These are phyloP conservation scores for Beauveria sp. DNA, from an alignment of 2,329 filamentous ascomycete genomes.

Conservation along the genomic window DNA sequence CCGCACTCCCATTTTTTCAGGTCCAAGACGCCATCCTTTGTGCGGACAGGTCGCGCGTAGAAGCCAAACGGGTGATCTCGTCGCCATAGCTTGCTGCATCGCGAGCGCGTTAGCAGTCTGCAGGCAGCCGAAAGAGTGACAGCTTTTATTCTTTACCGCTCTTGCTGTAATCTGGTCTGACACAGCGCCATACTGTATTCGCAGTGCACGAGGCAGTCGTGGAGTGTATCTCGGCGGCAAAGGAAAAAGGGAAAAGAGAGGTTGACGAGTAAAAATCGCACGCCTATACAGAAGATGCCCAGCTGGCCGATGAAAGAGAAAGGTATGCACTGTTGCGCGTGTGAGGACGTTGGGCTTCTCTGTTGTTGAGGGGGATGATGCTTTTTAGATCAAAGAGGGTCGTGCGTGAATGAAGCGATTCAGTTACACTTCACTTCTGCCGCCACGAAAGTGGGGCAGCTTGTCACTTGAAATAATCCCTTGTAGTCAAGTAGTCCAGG, in stretches of 20 bases:
- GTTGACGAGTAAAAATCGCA: neutral
- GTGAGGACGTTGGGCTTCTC: neutral
- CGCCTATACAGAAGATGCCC: neutral
- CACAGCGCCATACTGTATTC: constrained; percentile 66
- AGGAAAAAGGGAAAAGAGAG: neutral
- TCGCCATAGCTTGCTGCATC: constrained; percentile 83
- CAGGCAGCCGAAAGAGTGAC: neutral
- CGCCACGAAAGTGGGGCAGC: neutral
- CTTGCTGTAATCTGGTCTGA: constrained; percentile 78
- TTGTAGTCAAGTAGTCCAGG: neutral
- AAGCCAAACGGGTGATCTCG: constrained; percentile 97
- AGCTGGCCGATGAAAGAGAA: neutral
- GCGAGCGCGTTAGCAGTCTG: constrained; percentile 15
- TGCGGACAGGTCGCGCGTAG: constrained; percentile 81
- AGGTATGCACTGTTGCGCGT: neutral
- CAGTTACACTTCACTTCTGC: constrained; percentile 1
- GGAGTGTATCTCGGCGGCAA: neutral
- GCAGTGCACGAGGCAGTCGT: neutral
- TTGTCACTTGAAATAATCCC: too few species aligned
- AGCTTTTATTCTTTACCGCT: constrained; percentile 53
- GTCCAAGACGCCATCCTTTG: constrained; percentile 72
- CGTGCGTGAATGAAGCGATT: neutral
- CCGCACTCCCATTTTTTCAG: constrained; percentile 96
- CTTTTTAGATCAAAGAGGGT: neutral
- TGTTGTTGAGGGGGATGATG: neutral